A percentile compares a stretch with the other conserved stretches of the same genome.
phyloP scores from a whole-genome alignment of 148 eudicot species.

The Rhododendron henanense region DNA sequence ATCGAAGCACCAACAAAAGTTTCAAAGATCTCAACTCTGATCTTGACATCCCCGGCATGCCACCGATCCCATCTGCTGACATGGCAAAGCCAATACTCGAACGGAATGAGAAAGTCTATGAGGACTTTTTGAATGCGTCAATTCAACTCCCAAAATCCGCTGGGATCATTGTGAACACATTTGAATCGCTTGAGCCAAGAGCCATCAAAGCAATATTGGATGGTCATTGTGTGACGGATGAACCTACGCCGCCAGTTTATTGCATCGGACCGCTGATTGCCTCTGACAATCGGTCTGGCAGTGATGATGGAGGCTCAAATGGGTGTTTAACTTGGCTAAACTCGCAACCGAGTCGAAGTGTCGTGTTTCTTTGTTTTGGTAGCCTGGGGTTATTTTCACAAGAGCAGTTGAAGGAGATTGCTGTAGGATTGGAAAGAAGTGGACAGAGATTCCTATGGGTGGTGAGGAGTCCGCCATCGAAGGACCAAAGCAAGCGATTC shows the following conservation, averaged over 20 bases:
- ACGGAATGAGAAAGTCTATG: constrained; percentile 8
- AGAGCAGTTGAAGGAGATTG: constrained; percentile 46
- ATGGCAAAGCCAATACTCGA: constrained; percentile 36
- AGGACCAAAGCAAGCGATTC: constrained; percentile 5
- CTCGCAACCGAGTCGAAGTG: constrained; percentile 41
- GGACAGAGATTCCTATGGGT: constrained; percentile 59
- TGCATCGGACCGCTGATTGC: constrained; percentile 46
- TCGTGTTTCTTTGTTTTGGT: constrained; percentile 56
- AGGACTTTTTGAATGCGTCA: constrained; percentile 17
- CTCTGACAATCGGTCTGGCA: background rate
- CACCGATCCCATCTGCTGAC: constrained; percentile 36
- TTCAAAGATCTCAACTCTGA: constrained; percentile 26
- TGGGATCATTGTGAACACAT: constrained; percentile 40
- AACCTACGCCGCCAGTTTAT: constrained; percentile 36
- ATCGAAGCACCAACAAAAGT: constrained; percentile 21
- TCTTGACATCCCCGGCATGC: constrained; percentile 39
- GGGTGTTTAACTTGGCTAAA: constrained; percentile 55
- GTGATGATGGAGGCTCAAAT: constrained; percentile 1
- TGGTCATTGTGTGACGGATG: constrained; percentile 27
- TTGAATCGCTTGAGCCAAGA: constrained; percentile 30
- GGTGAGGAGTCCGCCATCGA: constrained; percentile 38
- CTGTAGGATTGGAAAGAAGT: constrained; percentile 49
- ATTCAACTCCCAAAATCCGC: constrained; percentile 16
- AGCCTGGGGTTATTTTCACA: constrained; percentile 35
- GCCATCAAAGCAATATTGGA: constrained; percentile 24